Evolutionary conservation across 352 stramenopile genomes (phyloP).

Genomic region (Pythium sp.): DNA sequence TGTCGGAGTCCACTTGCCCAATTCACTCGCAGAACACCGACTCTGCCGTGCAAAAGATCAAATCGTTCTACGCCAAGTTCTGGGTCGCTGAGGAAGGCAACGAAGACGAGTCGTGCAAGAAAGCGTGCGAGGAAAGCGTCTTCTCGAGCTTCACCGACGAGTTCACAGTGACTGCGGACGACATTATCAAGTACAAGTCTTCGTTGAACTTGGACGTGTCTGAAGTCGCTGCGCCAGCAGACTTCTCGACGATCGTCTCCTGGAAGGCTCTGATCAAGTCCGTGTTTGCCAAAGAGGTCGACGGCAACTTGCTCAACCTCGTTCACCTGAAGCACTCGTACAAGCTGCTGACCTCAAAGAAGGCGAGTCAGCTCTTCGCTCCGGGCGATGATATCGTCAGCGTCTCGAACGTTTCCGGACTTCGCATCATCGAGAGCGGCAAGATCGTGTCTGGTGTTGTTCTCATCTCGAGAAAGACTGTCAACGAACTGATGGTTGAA

Average conservation of each 20-base stretch:
- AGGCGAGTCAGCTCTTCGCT: constrained; percentile 39
- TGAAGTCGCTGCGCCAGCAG: constrained; percentile 40
- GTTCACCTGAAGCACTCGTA: constrained; percentile 87
- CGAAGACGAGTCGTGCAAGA: constrained; percentile 54
- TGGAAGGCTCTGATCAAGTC: constrained; percentile 84
- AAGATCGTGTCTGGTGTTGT: constrained; percentile 77
- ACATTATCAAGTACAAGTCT: constrained; percentile 61
- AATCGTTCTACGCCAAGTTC: constrained; percentile 76
- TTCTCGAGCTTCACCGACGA: constrained; percentile 57
- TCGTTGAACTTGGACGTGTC: constrained; percentile 40
- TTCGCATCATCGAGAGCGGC: constrained; percentile 75
- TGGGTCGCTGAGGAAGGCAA: constrained; percentile 62
- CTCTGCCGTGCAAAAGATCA: constrained; percentile 52
- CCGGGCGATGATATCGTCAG: constrained; percentile 72
- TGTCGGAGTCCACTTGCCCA: constrained; percentile 40
- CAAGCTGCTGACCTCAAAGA: constrained; percentile 47
- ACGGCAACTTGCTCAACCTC: constrained; percentile 77
- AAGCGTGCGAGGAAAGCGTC: constrained; percentile 60
- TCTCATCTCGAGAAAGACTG: constrained; percentile 60
- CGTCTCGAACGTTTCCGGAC: constrained; percentile 60
- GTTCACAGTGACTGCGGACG: constrained; percentile 52
- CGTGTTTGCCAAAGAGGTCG: constrained; percentile 79
- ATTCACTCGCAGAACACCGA: constrained; percentile 46
- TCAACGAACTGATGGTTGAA: constrained; percentile 49
- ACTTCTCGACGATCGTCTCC: constrained; percentile 77